Evolutionary conservation across 148 eudicot species (phyloP).

Genomic region (Amaranthus cruentus): DNA sequence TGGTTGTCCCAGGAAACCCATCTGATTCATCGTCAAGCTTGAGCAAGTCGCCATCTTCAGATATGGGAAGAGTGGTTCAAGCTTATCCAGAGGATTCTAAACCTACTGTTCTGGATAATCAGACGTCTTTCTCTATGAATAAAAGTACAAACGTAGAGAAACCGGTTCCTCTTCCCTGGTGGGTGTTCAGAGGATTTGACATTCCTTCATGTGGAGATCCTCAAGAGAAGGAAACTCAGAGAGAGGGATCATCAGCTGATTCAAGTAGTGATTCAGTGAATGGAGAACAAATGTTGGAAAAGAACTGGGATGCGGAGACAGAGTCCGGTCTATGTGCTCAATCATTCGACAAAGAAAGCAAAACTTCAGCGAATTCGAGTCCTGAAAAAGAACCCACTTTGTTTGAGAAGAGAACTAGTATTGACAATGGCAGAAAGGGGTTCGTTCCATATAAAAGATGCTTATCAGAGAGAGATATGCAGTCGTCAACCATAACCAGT

Average conservation of each 20-base stretch:
- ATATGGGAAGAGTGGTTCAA: constrained; percentile 19
- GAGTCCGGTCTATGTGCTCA: constrained; percentile 17
- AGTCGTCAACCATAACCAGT: constrained; percentile 22
- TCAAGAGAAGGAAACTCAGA: constrained; percentile 28
- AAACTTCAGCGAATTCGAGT: neutral
- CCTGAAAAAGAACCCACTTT: constrained; percentile 5
- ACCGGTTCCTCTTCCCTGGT: constrained; percentile 34
- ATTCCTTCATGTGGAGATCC: constrained; percentile 23
- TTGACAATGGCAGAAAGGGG: constrained; percentile 37
- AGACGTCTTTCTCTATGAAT: constrained; percentile 14
- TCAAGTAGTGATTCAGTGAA: constrained; percentile 39
- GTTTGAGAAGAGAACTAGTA: constrained; percentile 19
- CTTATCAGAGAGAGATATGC: constrained; percentile 36
- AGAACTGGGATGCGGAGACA: constrained; percentile 34
- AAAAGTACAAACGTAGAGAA: constrained; percentile 27
- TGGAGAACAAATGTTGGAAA: constrained; percentile 21
- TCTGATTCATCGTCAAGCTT: constrained; percentile 17
- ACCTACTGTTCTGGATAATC: constrained; percentile 5
- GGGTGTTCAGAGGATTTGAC: constrained; percentile 35
- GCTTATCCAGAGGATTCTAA: constrained; percentile 11
- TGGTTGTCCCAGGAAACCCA: constrained; percentile 37
- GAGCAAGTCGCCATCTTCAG: constrained; percentile 23
- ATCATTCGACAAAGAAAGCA: constrained; percentile 19
- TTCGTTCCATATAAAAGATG: constrained; percentile 92
- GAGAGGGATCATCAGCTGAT: constrained; percentile 42